Evolutionary conservation across 2,329 filamentous ascomycete species (phyloP).

Genomic region (Xylaria sp.): DNA sequence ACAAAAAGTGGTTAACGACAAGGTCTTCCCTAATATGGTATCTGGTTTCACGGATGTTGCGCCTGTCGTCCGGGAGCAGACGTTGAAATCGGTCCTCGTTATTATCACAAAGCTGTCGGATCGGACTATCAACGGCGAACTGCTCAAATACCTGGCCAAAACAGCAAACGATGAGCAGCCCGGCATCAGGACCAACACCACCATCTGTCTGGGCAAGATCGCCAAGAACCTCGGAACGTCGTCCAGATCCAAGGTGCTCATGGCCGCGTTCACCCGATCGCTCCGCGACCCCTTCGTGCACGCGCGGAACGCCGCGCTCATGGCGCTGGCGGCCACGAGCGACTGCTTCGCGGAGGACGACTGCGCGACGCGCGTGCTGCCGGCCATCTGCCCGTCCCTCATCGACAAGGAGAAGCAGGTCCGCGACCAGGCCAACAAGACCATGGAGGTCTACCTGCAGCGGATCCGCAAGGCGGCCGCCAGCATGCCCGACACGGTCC

Average conservation of each 20-base stretch:
- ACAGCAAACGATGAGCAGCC: conserved; percentile 98
- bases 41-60: conserved; percentile 92
- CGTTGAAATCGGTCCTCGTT: conserved; percentile 87
- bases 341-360: conserved; percentile 91
- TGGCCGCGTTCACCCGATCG: conserved; percentile 88
- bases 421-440: conserved; percentile 88
- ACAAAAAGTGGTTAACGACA: conserved; percentile 90
- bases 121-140: conserved; percentile 88
- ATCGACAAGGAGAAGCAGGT: conserved; percentile 96
- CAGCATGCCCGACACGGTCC: conserved; percentile 76
- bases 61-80: conserved; percentile 91
- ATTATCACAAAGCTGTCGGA: conserved; percentile 90
- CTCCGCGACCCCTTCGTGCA: conserved; percentile 94
- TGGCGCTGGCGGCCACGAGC: conserved; percentile 81
- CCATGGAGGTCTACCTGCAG: conserved; percentile 82
- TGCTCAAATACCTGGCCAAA: conserved; percentile 88
- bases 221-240: conserved; percentile 81
- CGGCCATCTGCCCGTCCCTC: conserved; percentile 79
- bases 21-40: conserved; percentile 95
- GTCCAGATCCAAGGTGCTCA: conserved; percentile 84
- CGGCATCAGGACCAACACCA: conserved; percentile 96
- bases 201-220: conserved; percentile 95
- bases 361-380: conserved; percentile 80
- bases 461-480: conserved; percentile 76
- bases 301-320: conserved; percentile 83